A percentile compares a stretch with the other conserved stretches of the same genome.
Conservation (phyloP, 2,329 filamentous ascomycete species). For the Calonectria hongkongensis region DNA sequence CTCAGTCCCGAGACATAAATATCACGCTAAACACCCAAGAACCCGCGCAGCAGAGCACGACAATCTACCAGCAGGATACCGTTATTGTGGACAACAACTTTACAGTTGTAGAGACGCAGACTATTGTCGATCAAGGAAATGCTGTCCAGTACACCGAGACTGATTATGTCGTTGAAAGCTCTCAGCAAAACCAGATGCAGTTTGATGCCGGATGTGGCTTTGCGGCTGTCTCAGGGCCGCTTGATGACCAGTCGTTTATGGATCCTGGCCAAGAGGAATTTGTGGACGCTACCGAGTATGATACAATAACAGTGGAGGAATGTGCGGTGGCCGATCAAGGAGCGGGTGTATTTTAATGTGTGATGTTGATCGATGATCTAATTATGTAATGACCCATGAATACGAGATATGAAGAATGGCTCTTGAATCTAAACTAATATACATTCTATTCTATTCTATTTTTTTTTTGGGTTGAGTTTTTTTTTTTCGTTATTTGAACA, state of each 20-base stretch:
- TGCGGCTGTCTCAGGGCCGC: slow-evolving; percentile 2
- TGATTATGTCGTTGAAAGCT: not conserved
- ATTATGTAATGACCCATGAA: not conserved
- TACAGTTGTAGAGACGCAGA: not conserved
- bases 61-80: slow-evolving; percentile 4
- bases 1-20: not conserved
- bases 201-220: slow-evolving; percentile 9
- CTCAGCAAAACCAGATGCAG: not conserved
- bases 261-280: slow-evolving; percentile 6
- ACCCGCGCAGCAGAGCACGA: not conserved
- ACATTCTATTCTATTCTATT: not conserved
- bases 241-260: not conserved
- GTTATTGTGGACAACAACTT: slow-evolving; percentile 2
- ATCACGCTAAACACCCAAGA: not conserved
- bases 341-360: not conserved
- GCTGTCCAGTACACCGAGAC: not conserved
- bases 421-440: not conserved
- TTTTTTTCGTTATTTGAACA: not conserved
- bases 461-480: not conserved
- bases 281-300: slow-evolving; percentile 1
- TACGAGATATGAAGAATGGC: not conserved
- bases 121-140: slow-evolving; percentile 4
- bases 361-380: not conserved
- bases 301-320: not conserved
- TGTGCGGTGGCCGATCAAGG: not conserved